Base-by-base conservation (phyloP, 257 asterid species). In the Petunia secreta region DNA sequence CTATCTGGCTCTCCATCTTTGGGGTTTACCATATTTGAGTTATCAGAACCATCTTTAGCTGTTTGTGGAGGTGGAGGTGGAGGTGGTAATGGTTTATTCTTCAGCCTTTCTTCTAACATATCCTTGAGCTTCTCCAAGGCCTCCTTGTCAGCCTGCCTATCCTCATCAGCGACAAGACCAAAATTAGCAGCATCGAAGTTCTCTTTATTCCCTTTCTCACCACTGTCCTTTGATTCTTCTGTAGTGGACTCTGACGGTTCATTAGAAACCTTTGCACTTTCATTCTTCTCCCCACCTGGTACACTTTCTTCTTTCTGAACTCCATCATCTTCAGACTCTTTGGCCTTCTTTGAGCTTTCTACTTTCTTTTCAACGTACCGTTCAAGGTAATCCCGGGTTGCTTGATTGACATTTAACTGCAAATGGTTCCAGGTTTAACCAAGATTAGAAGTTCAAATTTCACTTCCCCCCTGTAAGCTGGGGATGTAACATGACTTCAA, bases 71-170 rank as follows among this genome's bases (percentile, higher is more conserved):
- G 94, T 14, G 97, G 89, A 71, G 93, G 97, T 65, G 95, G 99
- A 59, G 99, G 99, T 8, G 98, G 98, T 71, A 91, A 87, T 65
- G 98, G 99, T 65, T 84, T 91, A 86, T 80, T 92, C 89, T 85
- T 96, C 88, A 94, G 75, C 83, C 99, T 90, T 91, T 96, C 99
- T 84, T 94, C 98, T 81, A 92, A 74, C 95, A 96, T 90, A 78
- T 84, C 88, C 39, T 84, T 88, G 79, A 96, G 88, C 88, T 94
- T 91, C 78, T 88, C 97, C 85, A 80, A 79, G 80, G 92, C 94
- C 83, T 85, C 97, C 44, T 83, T 84, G 80, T 96, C 99, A 78
- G 91, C 90, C 82, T 88, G 86, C 81, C 84, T 88, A 89, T 91
- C 98, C 83, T 88, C 97, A 41, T 94, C 95, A 75, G 92, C 90